phyloP scores from a whole-genome alignment of 2,329 filamentous ascomycete species.

The Xylariaceae sp. region DNA sequence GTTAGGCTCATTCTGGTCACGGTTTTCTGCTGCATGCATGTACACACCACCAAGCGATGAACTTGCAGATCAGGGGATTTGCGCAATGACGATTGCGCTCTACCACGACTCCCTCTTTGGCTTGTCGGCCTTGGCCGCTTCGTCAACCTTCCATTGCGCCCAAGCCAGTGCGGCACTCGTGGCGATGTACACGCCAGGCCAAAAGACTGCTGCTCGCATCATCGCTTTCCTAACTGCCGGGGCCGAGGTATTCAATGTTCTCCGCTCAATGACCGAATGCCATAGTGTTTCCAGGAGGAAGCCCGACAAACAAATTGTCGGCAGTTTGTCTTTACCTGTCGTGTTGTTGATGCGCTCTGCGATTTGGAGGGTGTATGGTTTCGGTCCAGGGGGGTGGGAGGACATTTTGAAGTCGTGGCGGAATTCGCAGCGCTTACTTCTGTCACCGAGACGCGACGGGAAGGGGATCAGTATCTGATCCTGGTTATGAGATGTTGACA shows the following conservation, averaged over 20 bases:
- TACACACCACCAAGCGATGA: background rate
- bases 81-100: background rate
- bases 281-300: slow-evolving; percentile 21
- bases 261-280: slow-evolving; percentile 17
- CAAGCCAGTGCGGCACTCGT: slow-evolving; percentile 18
- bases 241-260: slow-evolving; percentile 17
- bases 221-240: slow-evolving; percentile 13
- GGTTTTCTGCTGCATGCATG: background rate
- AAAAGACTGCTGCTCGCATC: slow-evolving; percentile 11
- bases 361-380: slow-evolving; percentile 18
- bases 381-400: slow-evolving; percentile 7
- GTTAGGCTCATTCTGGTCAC: too few relatives aligned
- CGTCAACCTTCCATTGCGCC: slow-evolving; percentile 20
- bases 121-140: slow-evolving; percentile 3
- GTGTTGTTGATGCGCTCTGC: slow-evolving; percentile 20
- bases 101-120: slow-evolving; percentile 1
- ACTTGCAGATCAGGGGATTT: background rate
- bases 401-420: slow-evolving; percentile 4
- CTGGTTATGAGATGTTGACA: too few relatives aligned
- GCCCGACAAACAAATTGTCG: slow-evolving; percentile 17
- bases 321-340: slow-evolving; percentile 20
- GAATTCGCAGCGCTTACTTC: too few relatives aligned
- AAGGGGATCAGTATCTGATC: too few relatives aligned
- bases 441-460: too few relatives aligned
- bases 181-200: slow-evolving; percentile 17